Base-by-base conservation (phyloP, 1,139 yeast genomes). In the Geotrichum fermentans region DNA sequence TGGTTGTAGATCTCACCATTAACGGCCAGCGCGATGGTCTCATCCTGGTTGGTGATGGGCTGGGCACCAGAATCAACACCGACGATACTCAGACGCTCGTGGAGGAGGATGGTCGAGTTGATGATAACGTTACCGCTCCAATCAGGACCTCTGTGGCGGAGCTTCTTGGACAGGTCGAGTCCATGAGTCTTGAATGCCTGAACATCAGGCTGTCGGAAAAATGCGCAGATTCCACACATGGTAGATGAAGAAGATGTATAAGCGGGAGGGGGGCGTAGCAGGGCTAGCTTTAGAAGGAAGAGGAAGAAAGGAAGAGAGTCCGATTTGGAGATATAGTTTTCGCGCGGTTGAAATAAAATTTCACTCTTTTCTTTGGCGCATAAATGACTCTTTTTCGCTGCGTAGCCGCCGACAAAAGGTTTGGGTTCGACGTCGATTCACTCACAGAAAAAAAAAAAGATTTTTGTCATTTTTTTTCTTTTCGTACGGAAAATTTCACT, bases 1-100 rank as follows among this genome's bases (percentile, higher is more conserved):
- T 92, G 98, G 82, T 92, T 92, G 74, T 92, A 92, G 65, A 92
- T 92, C 73, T 92, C 99, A 61, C 97, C 99, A 74, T 92, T 92
- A 67, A 92, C 98, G 54, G 95, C 81, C 58, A 92, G 74, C 32
- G 81, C 72, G 67, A 78, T 79, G 64, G 82, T 73, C 52, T 78
- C 94, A 61, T 89, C 96, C 49, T 76, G 74, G 55, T 89, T 84
- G 57, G 83, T 77, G 71, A 92, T 85, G 58, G 99, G 99, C 73
- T 92, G 98, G 56, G 98, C 97, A 66, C 98, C 98, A 40, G 96
- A 76, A 68, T 88, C 96, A 63, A 90, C 76, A 59, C 97, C 97
- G 22, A 68, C 72, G 65, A 92, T 90, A 60, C 97, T 95, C 66
- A 92, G 78, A 74, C 98, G 85, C 73, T 92, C 97, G 68, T 92